These are phyloP conservation scores for Trichoderma cornu-damae DNA, from an alignment of 2,329 filamentous ascomycete genomes.

Conservation along the genomic window DNA sequence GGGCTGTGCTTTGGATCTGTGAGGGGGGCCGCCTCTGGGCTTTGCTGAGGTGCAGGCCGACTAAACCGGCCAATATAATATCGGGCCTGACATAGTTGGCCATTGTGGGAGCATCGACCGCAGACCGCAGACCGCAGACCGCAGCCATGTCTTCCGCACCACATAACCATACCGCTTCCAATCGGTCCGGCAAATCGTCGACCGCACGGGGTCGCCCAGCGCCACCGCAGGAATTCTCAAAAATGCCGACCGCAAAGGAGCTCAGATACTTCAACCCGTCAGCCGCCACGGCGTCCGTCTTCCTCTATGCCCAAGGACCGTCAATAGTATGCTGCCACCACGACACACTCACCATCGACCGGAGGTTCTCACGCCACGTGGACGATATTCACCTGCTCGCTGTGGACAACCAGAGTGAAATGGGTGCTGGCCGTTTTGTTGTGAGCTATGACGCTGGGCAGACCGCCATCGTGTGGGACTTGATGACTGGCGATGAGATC, in stretches of 20 bases:
- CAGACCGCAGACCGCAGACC: constrained; percentile 39
- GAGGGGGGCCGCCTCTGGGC: constrained; percentile 16
- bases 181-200: constrained; percentile 53
- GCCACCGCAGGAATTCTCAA: constrained; percentile 48
- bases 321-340: constrained; percentile 85
- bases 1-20: constrained; percentile 20
- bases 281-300: constrained; percentile 83
- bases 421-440: constrained; percentile 76
- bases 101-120: constrained; percentile 22
- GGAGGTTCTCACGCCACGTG: constrained; percentile 75
- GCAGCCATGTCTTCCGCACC: constrained; percentile 49
- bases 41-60: constrained; percentile 3
- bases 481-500: constrained; percentile 84
- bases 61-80: constrained; percentile 9
- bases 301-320: constrained; percentile 80
- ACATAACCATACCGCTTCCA: constrained; percentile 55
- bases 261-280: constrained; percentile 72
- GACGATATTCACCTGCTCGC: constrained; percentile 79
- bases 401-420: constrained; percentile 86
- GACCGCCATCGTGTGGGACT: constrained; percentile 94
- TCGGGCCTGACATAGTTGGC: not conserved
- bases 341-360: constrained; percentile 83
- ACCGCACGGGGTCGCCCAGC: constrained; percentile 40
- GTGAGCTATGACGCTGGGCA: constrained; percentile 90
- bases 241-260: constrained; percentile 46